phyloP scores from a whole-genome alignment of 768 basidiomycete genomes.

The Neoboletus brunneissimus region DNA sequence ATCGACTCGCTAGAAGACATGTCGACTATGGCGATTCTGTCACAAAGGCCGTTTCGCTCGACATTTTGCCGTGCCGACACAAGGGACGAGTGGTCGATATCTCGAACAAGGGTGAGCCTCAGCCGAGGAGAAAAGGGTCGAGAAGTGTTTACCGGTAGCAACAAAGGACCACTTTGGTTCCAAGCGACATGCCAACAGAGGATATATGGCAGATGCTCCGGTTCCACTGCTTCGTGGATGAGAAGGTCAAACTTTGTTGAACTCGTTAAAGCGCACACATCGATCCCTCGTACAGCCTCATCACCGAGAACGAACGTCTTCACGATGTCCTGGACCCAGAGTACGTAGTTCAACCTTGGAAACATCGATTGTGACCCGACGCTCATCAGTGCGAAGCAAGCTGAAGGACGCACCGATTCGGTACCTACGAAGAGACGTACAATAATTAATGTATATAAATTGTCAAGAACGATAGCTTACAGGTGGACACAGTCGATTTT shows the following conservation, averaged over 20 bases:
- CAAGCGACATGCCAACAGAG: conserved; percentile 63
- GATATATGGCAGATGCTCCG: conserved; percentile 88
- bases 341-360: conserved; percentile 77
- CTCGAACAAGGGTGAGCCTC: conserved; percentile 36
- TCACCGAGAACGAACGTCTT: conserved; percentile 26
- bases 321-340: conserved; percentile 79
- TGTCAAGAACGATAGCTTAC: conserved; percentile 42
- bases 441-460: not conserved
- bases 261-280: conserved; percentile 54
- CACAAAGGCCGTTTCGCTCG: conserved; percentile 48
- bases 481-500: conserved; percentile 81
- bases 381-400: not conserved
- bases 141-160: conserved; percentile 56
- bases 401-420: conserved; percentile 54
- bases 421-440: conserved; percentile 46
- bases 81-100: conserved; percentile 67
- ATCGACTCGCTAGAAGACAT: conserved; percentile 40
- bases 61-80: conserved; percentile 57
- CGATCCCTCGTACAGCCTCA: conserved; percentile 50
- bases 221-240: conserved; percentile 59
- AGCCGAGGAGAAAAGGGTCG: not conserved
- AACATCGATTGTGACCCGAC: not conserved
- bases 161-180: conserved; percentile 55
- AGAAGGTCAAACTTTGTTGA: not conserved
- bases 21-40: conserved; percentile 49